phyloP scores from a whole-genome alignment of 2,329 filamentous ascomycete genomes.

The Aspergillus sp. region DNA sequence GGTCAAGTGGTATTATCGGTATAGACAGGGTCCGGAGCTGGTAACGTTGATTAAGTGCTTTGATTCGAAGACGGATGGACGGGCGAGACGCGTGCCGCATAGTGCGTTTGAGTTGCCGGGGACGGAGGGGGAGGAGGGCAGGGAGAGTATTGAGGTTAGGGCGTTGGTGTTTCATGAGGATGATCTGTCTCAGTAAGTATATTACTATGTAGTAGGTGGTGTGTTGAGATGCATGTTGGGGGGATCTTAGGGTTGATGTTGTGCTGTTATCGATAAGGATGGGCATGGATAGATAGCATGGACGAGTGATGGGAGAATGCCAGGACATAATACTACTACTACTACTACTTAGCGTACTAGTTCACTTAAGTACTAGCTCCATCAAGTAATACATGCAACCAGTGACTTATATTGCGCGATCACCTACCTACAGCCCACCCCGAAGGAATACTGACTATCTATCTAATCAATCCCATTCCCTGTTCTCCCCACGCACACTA shows the following conservation, averaged over 20 bases:
- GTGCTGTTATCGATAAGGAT: neutral
- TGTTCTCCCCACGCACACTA: neutral
- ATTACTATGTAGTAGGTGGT: too few species aligned
- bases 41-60: slow-evolving; percentile 64
- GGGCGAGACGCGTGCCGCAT: slow-evolving; percentile 58
- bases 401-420: neutral
- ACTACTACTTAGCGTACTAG: neutral
- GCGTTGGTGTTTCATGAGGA: slow-evolving; percentile 56
- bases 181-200: slow-evolving; percentile 29
- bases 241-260: neutral
- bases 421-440: neutral
- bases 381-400: too few species aligned
- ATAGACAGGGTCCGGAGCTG: slow-evolving; percentile 55
- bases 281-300: neutral
- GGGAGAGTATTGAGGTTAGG: slow-evolving; percentile 61
- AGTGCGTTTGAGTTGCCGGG: slow-evolving; percentile 56
- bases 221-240: too few species aligned
- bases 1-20: slow-evolving; percentile 59
- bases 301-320: neutral
- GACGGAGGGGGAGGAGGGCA: slow-evolving; percentile 39
- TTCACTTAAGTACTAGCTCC: too few species aligned
- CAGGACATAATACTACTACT: neutral
- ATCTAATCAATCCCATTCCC: neutral
- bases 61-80: slow-evolving; percentile 59
- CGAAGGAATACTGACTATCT: too few species aligned